Evolutionary conservation across 352 stramenopile species (phyloP).

Genomic region (Phytophthora litchii): DNA sequence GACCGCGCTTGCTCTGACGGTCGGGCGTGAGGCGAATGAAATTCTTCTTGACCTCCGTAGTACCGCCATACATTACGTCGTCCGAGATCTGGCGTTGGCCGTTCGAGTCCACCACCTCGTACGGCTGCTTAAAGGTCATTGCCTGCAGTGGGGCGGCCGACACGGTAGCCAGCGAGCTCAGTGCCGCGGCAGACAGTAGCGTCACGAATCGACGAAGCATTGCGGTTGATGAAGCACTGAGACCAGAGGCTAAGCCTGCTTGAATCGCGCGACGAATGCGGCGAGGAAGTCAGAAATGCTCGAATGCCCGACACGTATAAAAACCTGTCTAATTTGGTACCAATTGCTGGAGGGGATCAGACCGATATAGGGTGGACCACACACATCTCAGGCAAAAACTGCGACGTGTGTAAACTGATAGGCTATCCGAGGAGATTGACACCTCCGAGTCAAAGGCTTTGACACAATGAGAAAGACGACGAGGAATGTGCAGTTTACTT

Average conservation of each 20-base stretch:
- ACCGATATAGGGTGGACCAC: slow-evolving; percentile 22
- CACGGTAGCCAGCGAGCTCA: slow-evolving; percentile 31
- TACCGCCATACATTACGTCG: slow-evolving; percentile 55
- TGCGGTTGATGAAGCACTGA: slow-evolving; percentile 1
- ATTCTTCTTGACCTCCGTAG: slow-evolving; percentile 80
- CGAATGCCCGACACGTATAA: slow-evolving; percentile 27
- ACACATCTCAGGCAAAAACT: slow-evolving; percentile 14
- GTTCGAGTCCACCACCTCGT: slow-evolving; percentile 54
- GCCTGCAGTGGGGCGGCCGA: slow-evolving; percentile 26
- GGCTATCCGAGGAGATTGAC: too few species aligned
- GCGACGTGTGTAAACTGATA: not conserved
- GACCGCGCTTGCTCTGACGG: slow-evolving; percentile 81
- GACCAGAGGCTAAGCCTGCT: not conserved
- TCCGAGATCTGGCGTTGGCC: slow-evolving; percentile 69
- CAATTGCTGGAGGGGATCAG: slow-evolving; percentile 15
- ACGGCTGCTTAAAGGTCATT: slow-evolving; percentile 75
- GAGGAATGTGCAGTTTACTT: slow-evolving; percentile 34
- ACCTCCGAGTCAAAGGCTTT: not conserved
- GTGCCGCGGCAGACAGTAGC: slow-evolving; percentile 28
- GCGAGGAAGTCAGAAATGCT: slow-evolving; percentile 23
- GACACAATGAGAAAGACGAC: slow-evolving; percentile 17
- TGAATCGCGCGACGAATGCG: not conserved
- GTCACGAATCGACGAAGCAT: slow-evolving; percentile 35
- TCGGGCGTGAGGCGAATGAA: slow-evolving; percentile 84
- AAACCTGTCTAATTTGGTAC: slow-evolving; percentile 16